Base-by-base conservation (phyloP, 306 rosid genomes). In the Rosa lucieae region DNA sequence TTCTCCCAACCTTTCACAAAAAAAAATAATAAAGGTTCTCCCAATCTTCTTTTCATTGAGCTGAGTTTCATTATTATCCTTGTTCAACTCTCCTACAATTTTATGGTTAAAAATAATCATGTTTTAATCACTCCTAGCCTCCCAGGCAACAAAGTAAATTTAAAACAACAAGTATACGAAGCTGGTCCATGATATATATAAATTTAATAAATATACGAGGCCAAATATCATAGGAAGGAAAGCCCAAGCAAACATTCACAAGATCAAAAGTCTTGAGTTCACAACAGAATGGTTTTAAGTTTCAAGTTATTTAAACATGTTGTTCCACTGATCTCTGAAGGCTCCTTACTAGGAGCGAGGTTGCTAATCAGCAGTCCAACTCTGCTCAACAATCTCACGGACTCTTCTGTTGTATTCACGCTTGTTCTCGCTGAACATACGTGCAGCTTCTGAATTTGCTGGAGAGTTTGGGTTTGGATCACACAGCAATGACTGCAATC, bases 381-480 rank as follows among this genome's bases (percentile, higher is more conserved):
- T 95, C 92, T 93, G 99, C 93, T 95, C 98, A 44, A 95, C 99
- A 73, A 91, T 91, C 82, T 90, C 97, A 0, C 98, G 95, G 6
- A 95, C 89, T 84, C 93, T 91, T 79, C 96, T 84, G 77, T 95
- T 95, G 88, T 95, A 95, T 82, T 95, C 99, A 0, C 98, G 98
- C 87, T 93, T 93, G 93, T 90, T 95, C 84, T 93, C 98, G 3
- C 97, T 93, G 76, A 91, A 95, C 98, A 92, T 93, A 74, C 99
- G 75, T 75, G 99, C 99, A 43, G 99, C 99, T 89, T 95, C 99
- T 49, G 98, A 89, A 81, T 95, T 95, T 13, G 98, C 99, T 5
- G 99, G 99, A n/a, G 99, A 95, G 77, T 91, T 95, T 10, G 99
- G 96, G 82, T 95, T 95, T 49, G 99, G 99, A 65, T 95, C 99